phyloP scores from a whole-genome alignment of 1,284 basidiomycete genomes.

The Flammula alnicola region DNA sequence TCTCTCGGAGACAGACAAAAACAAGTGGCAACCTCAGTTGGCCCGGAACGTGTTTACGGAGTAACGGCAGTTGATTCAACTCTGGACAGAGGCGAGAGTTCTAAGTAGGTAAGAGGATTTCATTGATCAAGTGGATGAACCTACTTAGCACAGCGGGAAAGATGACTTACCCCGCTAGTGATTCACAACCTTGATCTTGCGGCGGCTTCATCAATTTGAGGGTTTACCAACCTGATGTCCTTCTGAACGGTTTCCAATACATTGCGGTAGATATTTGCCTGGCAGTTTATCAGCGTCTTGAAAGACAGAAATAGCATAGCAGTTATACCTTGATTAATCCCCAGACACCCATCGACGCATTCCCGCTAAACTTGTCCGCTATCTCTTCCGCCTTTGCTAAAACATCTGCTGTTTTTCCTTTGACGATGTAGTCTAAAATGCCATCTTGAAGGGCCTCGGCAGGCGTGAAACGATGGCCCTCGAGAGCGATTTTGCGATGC shows the following conservation, averaged over 20 bases:
- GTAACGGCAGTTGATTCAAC: too few relatives aligned
- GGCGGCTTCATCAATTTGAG: slow-evolving; percentile 44
- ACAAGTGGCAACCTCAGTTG: too few relatives aligned
- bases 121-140: too few relatives aligned
- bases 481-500: slow-evolving; percentile 79
- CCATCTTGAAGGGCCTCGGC: slow-evolving; percentile 70
- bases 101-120: too few relatives aligned
- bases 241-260: slow-evolving; percentile 44
- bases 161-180: background rate
- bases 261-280: slow-evolving; percentile 31
- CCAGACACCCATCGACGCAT: slow-evolving; percentile 64
- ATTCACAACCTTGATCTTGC: slow-evolving; percentile 50
- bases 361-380: slow-evolving; percentile 51
- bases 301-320: slow-evolving; percentile 1
- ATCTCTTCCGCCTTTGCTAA: slow-evolving; percentile 64
- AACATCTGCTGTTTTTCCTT: slow-evolving; percentile 60
- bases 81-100: too few relatives aligned
- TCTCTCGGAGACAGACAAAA: too few relatives aligned
- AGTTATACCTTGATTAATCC: slow-evolving; percentile 62
- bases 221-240: slow-evolving; percentile 39
- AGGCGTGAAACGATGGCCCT: slow-evolving; percentile 84
- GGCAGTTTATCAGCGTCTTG: background rate
- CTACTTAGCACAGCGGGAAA: background rate
- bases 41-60: too few relatives aligned
- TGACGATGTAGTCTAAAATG: slow-evolving; percentile 75